Percentiles rank a stretch among this genome's conserved stretches.
Conservation (phyloP, 768 basidiomycete species). For the Butyriboletus loyo region DNA sequence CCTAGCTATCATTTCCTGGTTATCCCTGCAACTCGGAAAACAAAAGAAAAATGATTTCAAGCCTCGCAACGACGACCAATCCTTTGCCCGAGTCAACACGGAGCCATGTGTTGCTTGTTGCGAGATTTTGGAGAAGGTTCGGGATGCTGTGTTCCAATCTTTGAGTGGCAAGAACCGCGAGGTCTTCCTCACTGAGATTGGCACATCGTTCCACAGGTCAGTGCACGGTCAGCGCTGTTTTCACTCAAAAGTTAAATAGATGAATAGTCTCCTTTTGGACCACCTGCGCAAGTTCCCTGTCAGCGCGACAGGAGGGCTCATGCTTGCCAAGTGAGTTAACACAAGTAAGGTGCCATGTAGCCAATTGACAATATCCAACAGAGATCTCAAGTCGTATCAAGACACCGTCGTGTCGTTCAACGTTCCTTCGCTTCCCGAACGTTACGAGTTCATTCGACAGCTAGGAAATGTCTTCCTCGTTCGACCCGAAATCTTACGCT, state of each 20-base stretch:
- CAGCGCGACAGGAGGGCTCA: slow-evolving; percentile 92
- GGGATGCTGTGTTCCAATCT: slow-evolving; percentile 69
- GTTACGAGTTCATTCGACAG: slow-evolving; percentile 97
- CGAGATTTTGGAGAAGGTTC: slow-evolving; percentile 77
- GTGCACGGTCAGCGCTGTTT: slow-evolving; percentile 4
- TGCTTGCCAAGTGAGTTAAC: slow-evolving; percentile 87
- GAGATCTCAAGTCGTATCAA: slow-evolving; percentile 96
- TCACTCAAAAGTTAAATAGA: slow-evolving; percentile 7
- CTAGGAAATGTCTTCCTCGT: slow-evolving; percentile 97
- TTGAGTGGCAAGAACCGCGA: slow-evolving; percentile 93
- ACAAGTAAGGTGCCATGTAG: neutral
- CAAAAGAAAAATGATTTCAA: slow-evolving; percentile 98
- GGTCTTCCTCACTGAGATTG: slow-evolving; percentile 88
- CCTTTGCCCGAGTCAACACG: slow-evolving; percentile 91
- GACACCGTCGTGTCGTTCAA: slow-evolving; percentile 82
- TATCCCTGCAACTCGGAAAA: slow-evolving; percentile 73
- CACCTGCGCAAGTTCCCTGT: slow-evolving; percentile 96
- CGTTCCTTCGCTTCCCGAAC: slow-evolving; percentile 82
- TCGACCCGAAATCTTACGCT: slow-evolving; percentile 89
- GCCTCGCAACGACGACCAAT: slow-evolving; percentile 92
- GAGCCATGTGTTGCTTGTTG: slow-evolving; percentile 89
- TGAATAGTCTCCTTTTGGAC: slow-evolving; percentile 76
- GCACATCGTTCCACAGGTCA: slow-evolving; percentile 89
- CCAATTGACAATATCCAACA: slow-evolving; percentile 30
- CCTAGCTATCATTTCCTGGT: slow-evolving; percentile 70